Evolutionary conservation across 1,284 basidiomycete genomes (phyloP).

Genomic region (Amylostereum areolatum): DNA sequence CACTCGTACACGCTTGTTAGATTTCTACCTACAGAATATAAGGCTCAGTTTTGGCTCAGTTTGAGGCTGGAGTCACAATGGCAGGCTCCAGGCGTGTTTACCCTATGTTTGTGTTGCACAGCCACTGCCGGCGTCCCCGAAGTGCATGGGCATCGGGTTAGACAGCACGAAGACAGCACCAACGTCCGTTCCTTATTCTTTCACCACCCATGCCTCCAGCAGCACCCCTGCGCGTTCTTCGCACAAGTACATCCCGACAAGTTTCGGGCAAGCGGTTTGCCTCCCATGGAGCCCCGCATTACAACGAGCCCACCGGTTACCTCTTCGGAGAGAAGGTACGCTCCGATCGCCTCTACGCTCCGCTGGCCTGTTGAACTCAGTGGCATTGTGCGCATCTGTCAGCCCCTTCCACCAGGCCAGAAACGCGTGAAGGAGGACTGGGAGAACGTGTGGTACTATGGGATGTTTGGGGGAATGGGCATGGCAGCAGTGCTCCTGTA

Average conservation of each 20-base stretch:
- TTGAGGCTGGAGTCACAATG: too few relatives aligned
- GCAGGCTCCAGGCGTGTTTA: slow-evolving; percentile 1
- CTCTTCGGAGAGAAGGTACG: slow-evolving; percentile 86
- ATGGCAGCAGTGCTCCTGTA: slow-evolving; percentile 74
- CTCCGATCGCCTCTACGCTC: slow-evolving; percentile 3
- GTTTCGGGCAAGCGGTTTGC: slow-evolving; percentile 43
- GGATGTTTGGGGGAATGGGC: slow-evolving; percentile 87
- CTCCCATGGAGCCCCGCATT: slow-evolving; percentile 76
- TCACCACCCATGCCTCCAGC: slow-evolving; percentile 6
- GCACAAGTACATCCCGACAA: slow-evolving; percentile 5
- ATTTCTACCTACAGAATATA: too few relatives aligned
- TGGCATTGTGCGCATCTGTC: slow-evolving; percentile 1
- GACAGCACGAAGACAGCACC: neutral
- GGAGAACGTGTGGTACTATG: slow-evolving; percentile 85
- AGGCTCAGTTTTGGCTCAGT: too few relatives aligned
- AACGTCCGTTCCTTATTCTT: neutral
- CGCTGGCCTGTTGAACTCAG: neutral
- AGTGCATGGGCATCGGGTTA: too few relatives aligned
- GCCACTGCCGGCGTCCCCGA: neutral
- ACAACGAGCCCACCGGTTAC: slow-evolving; percentile 84
- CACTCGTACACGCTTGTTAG: too few relatives aligned
- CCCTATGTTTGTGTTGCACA: neutral
- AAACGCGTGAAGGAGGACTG: slow-evolving; percentile 84
- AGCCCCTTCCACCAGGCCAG: slow-evolving; percentile 75
- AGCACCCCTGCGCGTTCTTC: slow-evolving; percentile 10